Percentiles rank a stretch among this genome's conserved stretches.
These are phyloP conservation scores for Aureobasidium namibiae DNA, from an alignment of 2,329 filamentous ascomycete genomes.

Conservation along the genomic window DNA sequence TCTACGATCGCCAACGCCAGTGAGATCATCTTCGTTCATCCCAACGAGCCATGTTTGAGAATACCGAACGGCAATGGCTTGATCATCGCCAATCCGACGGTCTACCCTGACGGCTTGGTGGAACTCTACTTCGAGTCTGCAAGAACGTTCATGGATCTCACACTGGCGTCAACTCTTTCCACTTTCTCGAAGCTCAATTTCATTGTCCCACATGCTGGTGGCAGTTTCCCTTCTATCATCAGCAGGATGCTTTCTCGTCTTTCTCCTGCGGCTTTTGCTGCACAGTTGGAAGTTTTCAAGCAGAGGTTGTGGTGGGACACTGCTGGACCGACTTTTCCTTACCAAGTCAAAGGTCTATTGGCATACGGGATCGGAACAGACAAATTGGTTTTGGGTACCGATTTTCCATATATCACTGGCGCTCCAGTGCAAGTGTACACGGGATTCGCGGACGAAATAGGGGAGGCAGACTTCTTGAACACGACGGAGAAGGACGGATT, in stretches of 20 bases:
- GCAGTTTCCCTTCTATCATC: conserved; percentile 32
- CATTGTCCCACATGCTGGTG: conserved; percentile 43
- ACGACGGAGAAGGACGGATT: neutral
- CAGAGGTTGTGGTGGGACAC: neutral
- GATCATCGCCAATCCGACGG: conserved; percentile 17
- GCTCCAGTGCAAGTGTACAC: neutral
- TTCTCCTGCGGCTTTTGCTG: conserved; percentile 27
- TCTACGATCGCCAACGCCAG: conserved; percentile 23
- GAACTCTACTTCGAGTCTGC: conserved; percentile 49
- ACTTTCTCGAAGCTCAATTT: conserved; percentile 39
- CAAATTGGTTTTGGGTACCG: neutral
- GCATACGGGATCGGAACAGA: neutral
- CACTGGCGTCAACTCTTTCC: conserved; percentile 39
- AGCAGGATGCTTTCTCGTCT: conserved; percentile 34
- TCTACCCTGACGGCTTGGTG: conserved; percentile 37
- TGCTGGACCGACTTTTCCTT: neutral
- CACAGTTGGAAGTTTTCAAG: conserved; percentile 6
- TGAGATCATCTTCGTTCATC: conserved; percentile 47
- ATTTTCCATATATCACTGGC: neutral
- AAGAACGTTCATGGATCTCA: conserved; percentile 40
- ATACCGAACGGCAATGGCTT: conserved; percentile 1
- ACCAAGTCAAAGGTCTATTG: neutral
- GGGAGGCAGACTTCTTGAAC: neutral
- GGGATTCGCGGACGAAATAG: neutral
- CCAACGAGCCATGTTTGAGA: conserved; percentile 38